Base-by-base conservation (phyloP, 495 filamentous ascomycete species). In the Daldinia childiae region DNA sequence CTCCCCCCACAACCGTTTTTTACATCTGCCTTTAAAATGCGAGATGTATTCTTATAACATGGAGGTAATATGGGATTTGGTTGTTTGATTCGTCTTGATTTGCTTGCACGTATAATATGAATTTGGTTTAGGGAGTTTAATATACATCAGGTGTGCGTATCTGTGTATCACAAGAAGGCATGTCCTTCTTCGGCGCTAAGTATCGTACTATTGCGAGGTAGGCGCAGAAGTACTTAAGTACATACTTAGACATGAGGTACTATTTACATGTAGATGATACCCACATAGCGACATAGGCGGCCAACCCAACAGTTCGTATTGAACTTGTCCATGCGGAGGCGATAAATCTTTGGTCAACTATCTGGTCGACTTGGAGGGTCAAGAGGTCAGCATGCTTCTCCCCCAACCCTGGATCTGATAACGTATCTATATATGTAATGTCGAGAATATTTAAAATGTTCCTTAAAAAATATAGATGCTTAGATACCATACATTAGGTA, bases 291-390 rank as follows among this genome's bases (percentile, higher is more conserved):
- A 55, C 60, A 64, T 59, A 41, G 51, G 21, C 43, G n/a, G 17
- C 45, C 45, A 64, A 19, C 30, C 58, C 6, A 51, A 39, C 34
- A 39, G 52, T 66, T 59, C 58, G 29, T 56, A 45, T 59, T 60
- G 51, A 38, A 67, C 19, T 67, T 67, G 45, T 58, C 39, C 45
- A 58, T 62, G 68, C 59, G 58, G 51, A 66, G 51, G 55, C 52
- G 52, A 66, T 66, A 15, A 62, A 71, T 62, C n/a, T 19, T 15
- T 19, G 15, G 41, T 19, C 41, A 2, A 15, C 3, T 26, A n/a
- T 48, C 43, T 48, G 32, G 38, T 19, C 27, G 48, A 36, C 43
- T 45, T 43, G 38, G 38, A 62, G 64, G 45, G 64, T 67, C 19
- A 39, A 61, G 34, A 58, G 19, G 38, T 59, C 54, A 45, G 48